phyloP scores from a whole-genome alignment of 352 stramenopile genomes.

The Phytopythium boreale region DNA sequence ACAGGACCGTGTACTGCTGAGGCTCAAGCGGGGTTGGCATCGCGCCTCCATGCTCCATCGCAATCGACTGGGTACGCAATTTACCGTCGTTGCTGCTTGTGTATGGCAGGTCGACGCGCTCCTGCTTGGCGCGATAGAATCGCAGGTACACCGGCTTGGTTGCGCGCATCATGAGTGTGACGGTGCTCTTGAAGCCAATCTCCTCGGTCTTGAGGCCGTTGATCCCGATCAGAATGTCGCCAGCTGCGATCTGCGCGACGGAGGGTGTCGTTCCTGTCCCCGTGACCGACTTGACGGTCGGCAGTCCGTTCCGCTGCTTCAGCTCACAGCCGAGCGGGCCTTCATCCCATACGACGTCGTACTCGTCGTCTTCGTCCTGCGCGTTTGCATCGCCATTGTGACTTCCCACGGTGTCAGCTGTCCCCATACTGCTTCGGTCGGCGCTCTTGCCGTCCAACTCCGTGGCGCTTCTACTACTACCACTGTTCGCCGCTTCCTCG shows the following conservation, averaged over 20 bases:
- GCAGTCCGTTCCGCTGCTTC: slow-evolving; percentile 66
- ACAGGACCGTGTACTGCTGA: slow-evolving; percentile 73
- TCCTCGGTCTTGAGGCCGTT: slow-evolving; percentile 71
- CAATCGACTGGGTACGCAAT: slow-evolving; percentile 8
- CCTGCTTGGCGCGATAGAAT: slow-evolving; percentile 43
- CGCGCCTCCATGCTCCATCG: slow-evolving; percentile 2
- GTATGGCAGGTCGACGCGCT: slow-evolving; percentile 8
- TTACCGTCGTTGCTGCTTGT: slow-evolving; percentile 17
- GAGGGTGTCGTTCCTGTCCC: slow-evolving; percentile 52
- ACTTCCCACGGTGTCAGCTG: not conserved
- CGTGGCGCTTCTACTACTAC: slow-evolving; percentile 10
- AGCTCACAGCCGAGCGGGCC: slow-evolving; percentile 69
- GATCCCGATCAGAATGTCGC: slow-evolving; percentile 69
- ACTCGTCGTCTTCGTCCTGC: slow-evolving; percentile 32
- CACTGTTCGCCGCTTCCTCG: not conserved
- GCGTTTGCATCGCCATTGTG: slow-evolving; percentile 7
- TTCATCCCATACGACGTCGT: slow-evolving; percentile 76
- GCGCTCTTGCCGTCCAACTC: slow-evolving; percentile 18
- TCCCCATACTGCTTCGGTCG: not conserved
- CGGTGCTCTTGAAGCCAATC: slow-evolving; percentile 77
- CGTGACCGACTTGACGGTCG: slow-evolving; percentile 67
- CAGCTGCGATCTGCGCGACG: slow-evolving; percentile 60
- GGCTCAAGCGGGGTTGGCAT: slow-evolving; percentile 21
- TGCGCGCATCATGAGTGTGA: slow-evolving; percentile 68
- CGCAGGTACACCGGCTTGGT: slow-evolving; percentile 77